Percentiles rank a stretch among this genome's conserved stretches.
Conservation (phyloP, 805 yeast species). For the Starmera caribaea region DNA sequence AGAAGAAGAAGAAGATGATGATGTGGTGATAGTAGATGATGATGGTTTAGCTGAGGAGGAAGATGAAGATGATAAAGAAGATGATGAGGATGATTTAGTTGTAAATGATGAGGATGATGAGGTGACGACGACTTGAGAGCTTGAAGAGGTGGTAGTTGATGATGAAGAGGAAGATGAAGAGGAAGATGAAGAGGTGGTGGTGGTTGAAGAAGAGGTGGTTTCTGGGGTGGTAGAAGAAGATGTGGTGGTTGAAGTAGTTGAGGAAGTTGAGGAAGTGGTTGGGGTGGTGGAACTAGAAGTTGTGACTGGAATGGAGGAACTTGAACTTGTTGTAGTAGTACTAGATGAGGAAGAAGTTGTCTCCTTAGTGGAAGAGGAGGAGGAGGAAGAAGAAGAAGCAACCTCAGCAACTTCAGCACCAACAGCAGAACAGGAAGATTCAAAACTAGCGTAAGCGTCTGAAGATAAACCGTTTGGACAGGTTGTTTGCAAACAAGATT, state of each 20-base stretch:
- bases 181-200: constrained; percentile 11
- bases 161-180: constrained; percentile 12
- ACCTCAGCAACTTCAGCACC: constrained; percentile 26
- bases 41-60: constrained; percentile 13
- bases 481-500: constrained; percentile 50
- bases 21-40: constrained; percentile 12
- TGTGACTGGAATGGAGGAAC: constrained; percentile 19
- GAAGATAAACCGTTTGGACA: constrained; percentile 61
- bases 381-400: constrained; percentile 22
- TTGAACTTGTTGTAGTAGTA: constrained; percentile 17
- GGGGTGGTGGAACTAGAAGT: constrained; percentile 20
- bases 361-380: constrained; percentile 24
- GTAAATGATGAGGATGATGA: constrained; percentile 2
- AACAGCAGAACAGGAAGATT: constrained; percentile 39
- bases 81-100: constrained; percentile 1
- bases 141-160: constrained; percentile 14
- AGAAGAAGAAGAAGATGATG: constrained; percentile 14
- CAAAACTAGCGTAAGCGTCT: constrained; percentile 51
- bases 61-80: constrained; percentile 11
- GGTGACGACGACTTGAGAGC: constrained; percentile 7
- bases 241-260: constrained; percentile 16
- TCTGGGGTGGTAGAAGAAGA: constrained; percentile 15
- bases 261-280: constrained; percentile 16
- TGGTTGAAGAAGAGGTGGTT: constrained; percentile 15
- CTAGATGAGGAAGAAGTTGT: constrained; percentile 22